These are phyloP conservation scores for Boletus semigastroideus DNA, from an alignment of 1,284 basidiomycete genomes.

Conservation along the genomic window DNA sequence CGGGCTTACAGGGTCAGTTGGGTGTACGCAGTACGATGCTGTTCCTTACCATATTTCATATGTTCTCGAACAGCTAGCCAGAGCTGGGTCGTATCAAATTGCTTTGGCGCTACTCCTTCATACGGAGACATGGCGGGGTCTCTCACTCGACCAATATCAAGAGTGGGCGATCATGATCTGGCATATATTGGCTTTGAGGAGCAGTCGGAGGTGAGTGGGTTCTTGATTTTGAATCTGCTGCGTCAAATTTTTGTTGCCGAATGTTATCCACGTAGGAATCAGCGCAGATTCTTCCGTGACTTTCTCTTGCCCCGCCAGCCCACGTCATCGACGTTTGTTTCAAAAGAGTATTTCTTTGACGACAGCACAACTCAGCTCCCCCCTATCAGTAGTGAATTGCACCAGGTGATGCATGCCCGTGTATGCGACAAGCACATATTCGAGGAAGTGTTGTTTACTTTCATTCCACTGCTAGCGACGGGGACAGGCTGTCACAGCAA, in stretches of 20 bases:
- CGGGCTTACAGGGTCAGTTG: conserved; percentile 57
- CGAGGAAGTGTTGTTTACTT: conserved; percentile 4
- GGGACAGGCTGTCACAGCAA: conserved; percentile 59
- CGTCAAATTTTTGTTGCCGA: conserved; percentile 24
- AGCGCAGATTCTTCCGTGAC: conserved; percentile 61
- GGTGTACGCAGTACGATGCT: conserved; percentile 9
- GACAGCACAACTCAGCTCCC: conserved; percentile 36
- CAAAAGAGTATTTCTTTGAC: conserved; percentile 53
- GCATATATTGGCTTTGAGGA: conserved; percentile 67
- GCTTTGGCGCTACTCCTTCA: conserved; percentile 64
- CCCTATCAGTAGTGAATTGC: conserved; percentile 59
- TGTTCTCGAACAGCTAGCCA: conserved; percentile 50
- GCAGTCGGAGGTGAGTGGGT: conserved; percentile 59
- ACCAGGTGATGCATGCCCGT: conserved; percentile 61
- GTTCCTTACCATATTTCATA: conserved; percentile 12
- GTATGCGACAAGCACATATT: conserved; percentile 38
- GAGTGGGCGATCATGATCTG: conserved; percentile 74
- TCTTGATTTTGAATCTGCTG: conserved; percentile 9
- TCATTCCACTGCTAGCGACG: conserved; percentile 35
- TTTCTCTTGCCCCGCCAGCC: conserved; percentile 62
- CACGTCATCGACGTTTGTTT: conserved; percentile 42
- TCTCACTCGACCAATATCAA: conserved; percentile 61
- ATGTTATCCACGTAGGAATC: conserved; percentile 44
- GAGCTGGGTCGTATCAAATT: conserved; percentile 64
- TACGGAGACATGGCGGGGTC: conserved; percentile 66